Conservation (phyloP, 768 basidiomycete genomes). For the Lenzites betulinus region DNA sequence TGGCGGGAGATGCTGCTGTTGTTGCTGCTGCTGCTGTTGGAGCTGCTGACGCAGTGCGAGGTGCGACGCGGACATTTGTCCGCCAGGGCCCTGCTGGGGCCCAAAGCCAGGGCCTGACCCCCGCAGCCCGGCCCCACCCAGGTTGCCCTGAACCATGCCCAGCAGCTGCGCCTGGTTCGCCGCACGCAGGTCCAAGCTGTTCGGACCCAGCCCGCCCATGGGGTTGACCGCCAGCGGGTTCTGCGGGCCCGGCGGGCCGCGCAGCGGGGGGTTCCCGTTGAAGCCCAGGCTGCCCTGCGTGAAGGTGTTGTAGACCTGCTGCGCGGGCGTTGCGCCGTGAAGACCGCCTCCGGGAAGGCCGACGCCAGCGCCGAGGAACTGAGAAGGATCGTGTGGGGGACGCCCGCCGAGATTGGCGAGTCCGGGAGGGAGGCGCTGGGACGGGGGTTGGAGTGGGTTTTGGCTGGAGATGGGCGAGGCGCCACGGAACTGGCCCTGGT, state of each 20-base stretch:
- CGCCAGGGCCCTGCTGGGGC: conserved; percentile 45
- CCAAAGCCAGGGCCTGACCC: conserved; percentile 51
- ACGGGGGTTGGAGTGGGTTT: conserved; percentile 45
- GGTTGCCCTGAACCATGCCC: conserved; percentile 47
- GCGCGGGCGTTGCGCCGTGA: conserved; percentile 45
- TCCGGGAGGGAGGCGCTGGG: conserved; percentile 71
- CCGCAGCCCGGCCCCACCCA: conserved; percentile 45
- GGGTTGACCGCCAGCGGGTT: conserved; percentile 48
- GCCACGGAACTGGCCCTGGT: conserved; percentile 65
- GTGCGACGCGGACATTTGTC: conserved; percentile 42
- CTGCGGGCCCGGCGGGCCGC: conserved; percentile 51
- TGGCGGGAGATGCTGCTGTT: conserved; percentile 60
- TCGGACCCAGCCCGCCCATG: conserved; percentile 55
- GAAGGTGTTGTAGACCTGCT: conserved; percentile 55
- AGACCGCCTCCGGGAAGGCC: conserved; percentile 42
- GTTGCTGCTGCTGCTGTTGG: conserved; percentile 44
- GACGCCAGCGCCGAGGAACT: conserved; percentile 44
- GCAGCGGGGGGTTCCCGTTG: conserved; percentile 44
- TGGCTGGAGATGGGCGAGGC: conserved; percentile 62
- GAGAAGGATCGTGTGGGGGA: conserved; percentile 76
- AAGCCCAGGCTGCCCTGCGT: conserved; percentile 36
- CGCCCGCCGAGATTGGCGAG: conserved; percentile 81
- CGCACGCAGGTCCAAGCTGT: conserved; percentile 55
- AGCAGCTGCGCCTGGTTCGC: conserved; percentile 50
- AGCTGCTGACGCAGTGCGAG: conserved; percentile 49